Evolutionary conservation across 225 moss, liverwort and hornwort species (phyloP), one percentile per base, ranked within the genome.

Genomic region (Pleurozium schreberi): DNA sequence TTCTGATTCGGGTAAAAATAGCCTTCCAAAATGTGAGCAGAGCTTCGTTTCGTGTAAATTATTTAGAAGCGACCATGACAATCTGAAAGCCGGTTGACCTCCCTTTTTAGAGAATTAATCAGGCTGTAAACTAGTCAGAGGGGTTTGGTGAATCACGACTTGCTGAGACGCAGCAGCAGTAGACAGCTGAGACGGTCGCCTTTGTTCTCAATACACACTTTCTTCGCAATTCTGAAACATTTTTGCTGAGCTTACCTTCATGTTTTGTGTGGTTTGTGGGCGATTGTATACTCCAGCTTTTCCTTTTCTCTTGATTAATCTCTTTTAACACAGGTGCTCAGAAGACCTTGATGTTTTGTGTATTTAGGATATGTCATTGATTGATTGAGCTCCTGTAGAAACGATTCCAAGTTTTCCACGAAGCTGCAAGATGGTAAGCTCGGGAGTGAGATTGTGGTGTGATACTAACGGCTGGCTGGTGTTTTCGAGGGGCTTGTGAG

Each of bases 51-150:
- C 69, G 42, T 90, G 91, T 91, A 91, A 69, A 91, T 82, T n/a
- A n/a, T n/a, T n/a, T 82, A 88, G 50, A 61, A 88, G 67, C 53
- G 60, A 74, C 85, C 64, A 50, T 68, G 47, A 80, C 63, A 78
- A 80, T 70, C 84, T 90, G 87, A 87, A 66, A 90, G 45, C 83
- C 67, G 84, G 66, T 87, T 87, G 43, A 91, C 85, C 89, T 89
- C 84, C 89, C 87, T 58, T 67, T n/a, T 80, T 84, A 85, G 59
- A 60, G 63, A 63, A 49, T 65, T 42, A 4, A 47, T 61, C 82
- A 82, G 82, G 62, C 76, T 86, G 89, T 91, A 89, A 75, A 81
- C 75, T 89, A 91, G 89, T 78, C 69, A 65, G 83, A 89, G 64
- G 87, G 91, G 84, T 87, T 84, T 74, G 87, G 85, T 87, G 69